Percentiles rank a stretch among this genome's conserved stretches.
These are phyloP conservation scores for Rhynchospora tenuis DNA, from an alignment of 176 grass and related monocot species.

Conservation along the genomic window DNA sequence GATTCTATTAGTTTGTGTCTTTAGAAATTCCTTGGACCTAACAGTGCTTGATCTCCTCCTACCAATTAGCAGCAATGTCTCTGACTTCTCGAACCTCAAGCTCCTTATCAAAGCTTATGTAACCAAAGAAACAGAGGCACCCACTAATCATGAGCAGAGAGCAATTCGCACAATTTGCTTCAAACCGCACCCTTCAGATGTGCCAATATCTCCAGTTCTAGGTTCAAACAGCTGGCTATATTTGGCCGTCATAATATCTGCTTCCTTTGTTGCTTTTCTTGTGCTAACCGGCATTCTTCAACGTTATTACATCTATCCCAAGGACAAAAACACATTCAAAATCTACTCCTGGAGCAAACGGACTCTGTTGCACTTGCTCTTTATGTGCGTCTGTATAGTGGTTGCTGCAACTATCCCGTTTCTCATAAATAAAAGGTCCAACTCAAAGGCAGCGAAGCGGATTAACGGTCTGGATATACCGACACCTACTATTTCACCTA, in stretches of 20 bases:
- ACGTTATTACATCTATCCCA: conserved; percentile 37
- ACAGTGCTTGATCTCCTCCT: conserved; percentile 55
- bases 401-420: conserved; percentile 22
- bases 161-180: conserved; percentile 31
- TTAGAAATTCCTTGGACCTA: conserved; percentile 51
- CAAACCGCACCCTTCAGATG: conserved; percentile 38
- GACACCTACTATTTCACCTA: conserved; percentile 23
- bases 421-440: conserved; percentile 36
- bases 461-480: conserved; percentile 34
- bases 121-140: conserved; percentile 31
- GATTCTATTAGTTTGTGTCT: conserved; percentile 39
- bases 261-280: conserved; percentile 41
- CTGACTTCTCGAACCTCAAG: conserved; percentile 25
- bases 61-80: conserved; percentile 23
- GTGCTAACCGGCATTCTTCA: conserved; percentile 34
- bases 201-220: conserved; percentile 29
- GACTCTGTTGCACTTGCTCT: conserved; percentile 35
- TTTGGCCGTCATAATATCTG: conserved; percentile 34
- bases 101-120: conserved; percentile 47
- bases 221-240: conserved; percentile 47
- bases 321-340: conserved; percentile 35
- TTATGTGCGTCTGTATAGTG: conserved; percentile 33
- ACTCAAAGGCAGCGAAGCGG: conserved; percentile 19
- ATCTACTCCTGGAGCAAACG: conserved; percentile 38
- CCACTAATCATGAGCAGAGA: background rate